Percentiles rank a stretch among this genome's conserved stretches.
phyloP scores from a whole-genome alignment of 2,329 filamentous ascomycete genomes.

The Xylaria sp. region DNA sequence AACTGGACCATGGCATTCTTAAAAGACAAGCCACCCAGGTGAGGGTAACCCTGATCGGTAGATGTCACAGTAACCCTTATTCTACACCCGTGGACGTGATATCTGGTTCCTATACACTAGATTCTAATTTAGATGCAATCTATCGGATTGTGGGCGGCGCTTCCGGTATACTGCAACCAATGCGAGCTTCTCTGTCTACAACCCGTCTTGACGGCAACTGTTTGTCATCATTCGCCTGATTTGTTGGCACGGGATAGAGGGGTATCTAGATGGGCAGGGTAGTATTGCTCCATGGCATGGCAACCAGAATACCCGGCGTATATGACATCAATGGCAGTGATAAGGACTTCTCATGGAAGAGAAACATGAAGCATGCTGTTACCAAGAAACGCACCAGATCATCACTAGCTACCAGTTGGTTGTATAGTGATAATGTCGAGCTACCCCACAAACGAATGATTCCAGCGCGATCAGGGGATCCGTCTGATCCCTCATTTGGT shows the following conservation, averaged over 20 bases:
- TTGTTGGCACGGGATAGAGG: neutral
- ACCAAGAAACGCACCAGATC: neutral
- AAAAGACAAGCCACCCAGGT: slow-evolving; percentile 3
- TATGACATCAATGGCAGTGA: neutral
- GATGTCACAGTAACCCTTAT: slow-evolving; percentile 15
- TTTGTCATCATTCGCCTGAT: neutral
- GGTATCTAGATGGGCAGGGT: neutral
- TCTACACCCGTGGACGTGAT: slow-evolving; percentile 5
- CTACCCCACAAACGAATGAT: neutral
- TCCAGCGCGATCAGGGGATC: neutral
- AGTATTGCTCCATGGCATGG: neutral
- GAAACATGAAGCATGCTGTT: neutral
- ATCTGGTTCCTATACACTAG: slow-evolving; percentile 13
- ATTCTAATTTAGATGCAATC: slow-evolving; percentile 6
- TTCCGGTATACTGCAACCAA: slow-evolving; percentile 14
- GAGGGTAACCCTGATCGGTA: neutral
- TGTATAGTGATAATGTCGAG: neutral
- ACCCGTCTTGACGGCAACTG: slow-evolving; percentile 22
- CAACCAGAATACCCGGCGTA: neutral
- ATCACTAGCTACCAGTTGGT: neutral
- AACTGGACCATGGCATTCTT: slow-evolving; percentile 4
- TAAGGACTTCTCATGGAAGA: neutral
- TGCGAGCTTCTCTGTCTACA: slow-evolving; percentile 22
- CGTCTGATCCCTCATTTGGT: neutral
- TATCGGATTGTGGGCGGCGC: slow-evolving; percentile 5